phyloP scores from a whole-genome alignment of 495 filamentous ascomycete genomes.

The Neurospora sp. region DNA sequence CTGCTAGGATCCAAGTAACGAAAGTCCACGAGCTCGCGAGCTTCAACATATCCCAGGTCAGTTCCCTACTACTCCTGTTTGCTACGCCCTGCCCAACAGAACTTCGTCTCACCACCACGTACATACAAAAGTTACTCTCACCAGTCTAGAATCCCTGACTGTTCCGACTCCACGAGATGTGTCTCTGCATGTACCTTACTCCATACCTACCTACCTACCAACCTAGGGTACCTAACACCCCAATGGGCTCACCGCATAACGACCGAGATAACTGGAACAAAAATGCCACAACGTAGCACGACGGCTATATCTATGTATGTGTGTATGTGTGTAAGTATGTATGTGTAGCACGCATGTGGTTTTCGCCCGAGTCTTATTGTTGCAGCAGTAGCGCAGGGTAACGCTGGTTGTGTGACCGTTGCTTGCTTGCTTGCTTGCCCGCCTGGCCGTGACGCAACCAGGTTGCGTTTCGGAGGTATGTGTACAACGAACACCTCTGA shows the following conservation, averaged over 20 bases:
- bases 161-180: background rate
- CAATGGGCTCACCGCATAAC: background rate
- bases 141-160: background rate
- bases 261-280: background rate
- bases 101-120: background rate
- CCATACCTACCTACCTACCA: background rate
- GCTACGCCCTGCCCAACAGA: background rate
- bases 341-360: background rate
- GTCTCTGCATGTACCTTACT: background rate
- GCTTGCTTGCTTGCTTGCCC: background rate
- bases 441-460: background rate
- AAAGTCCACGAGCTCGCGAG: background rate
- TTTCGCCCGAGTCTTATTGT: background rate
- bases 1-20: background rate
- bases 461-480: background rate
- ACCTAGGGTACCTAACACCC: background rate
- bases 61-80: background rate
- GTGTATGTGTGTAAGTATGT: background rate
- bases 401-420: background rate
- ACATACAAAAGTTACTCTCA: background rate
- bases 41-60: background rate
- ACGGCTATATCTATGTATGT: background rate
- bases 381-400: background rate
- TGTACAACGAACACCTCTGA: background rate
- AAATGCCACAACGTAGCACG: background rate